phyloP scores from a whole-genome alignment of 2,329 filamentous ascomycete species.

The Aphanoascus verrucosus region DNA sequence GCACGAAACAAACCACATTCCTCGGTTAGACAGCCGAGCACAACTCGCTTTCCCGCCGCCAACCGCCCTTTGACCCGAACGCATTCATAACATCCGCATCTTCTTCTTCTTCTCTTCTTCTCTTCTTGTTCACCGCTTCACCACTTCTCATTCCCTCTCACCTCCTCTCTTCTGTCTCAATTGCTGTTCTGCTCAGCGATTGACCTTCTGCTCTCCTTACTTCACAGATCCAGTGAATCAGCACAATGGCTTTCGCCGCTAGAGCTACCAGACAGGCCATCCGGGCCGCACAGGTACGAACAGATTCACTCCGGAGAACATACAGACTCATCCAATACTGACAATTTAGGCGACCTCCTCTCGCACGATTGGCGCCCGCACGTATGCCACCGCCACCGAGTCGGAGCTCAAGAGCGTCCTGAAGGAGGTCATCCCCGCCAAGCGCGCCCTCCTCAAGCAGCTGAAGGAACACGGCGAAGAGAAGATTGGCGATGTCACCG shows the following conservation, averaged over 20 bases:
- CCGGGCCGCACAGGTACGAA: slow-evolving; percentile 29
- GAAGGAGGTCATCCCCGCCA: slow-evolving; percentile 73
- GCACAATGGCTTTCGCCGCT: slow-evolving; percentile 26
- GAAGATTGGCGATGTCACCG: slow-evolving; percentile 81
- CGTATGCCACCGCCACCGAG: slow-evolving; percentile 58
- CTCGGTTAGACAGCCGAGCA: no score
- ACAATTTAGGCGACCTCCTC: slow-evolving; percentile 9
- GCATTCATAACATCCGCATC: background rate
- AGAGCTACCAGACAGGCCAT: slow-evolving; percentile 32
- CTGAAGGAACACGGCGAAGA: slow-evolving; percentile 78
- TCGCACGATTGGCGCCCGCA: slow-evolving; percentile 20
- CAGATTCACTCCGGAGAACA: background rate
- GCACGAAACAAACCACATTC: no score
- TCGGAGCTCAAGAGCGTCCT: slow-evolving; percentile 83
- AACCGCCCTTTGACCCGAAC: slow-evolving; percentile 9
- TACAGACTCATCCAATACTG: background rate
- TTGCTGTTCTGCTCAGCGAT: background rate
- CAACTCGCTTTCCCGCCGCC: slow-evolving; percentile 2
- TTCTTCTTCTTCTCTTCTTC: background rate
- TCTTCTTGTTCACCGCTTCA: background rate
- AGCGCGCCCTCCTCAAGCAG: slow-evolving; percentile 85
- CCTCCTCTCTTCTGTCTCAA: background rate
- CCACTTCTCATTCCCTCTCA: background rate
- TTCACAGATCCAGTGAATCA: background rate
- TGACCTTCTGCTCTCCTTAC: background rate